phyloP scores from a whole-genome alignment of 1,139 yeast species.

The Protomyces inouyei region DNA sequence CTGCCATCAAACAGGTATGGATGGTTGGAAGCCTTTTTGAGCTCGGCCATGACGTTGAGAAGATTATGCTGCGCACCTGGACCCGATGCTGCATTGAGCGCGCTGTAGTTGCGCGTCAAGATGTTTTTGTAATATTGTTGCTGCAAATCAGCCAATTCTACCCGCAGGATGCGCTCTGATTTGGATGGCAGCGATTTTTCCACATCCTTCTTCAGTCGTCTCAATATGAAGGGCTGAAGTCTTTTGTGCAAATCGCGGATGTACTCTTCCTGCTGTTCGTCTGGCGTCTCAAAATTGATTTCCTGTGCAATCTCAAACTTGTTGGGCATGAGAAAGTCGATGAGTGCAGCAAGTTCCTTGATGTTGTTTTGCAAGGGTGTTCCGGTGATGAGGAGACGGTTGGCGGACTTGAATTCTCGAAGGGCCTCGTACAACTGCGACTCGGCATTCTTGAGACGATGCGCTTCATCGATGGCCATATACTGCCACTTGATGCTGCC shows the following conservation, averaged over 20 bases:
- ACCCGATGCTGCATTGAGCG: constrained; percentile 76
- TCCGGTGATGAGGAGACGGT: constrained; percentile 89
- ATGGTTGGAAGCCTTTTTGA: constrained; percentile 94
- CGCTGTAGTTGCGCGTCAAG: constrained; percentile 82
- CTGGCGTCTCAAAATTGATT: constrained; percentile 87
- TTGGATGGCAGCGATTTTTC: constrained; percentile 94
- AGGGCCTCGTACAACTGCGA: constrained; percentile 87
- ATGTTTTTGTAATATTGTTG: constrained; percentile 93
- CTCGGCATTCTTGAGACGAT: constrained; percentile 89
- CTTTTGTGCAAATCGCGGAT: constrained; percentile 78
- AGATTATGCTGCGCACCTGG: constrained; percentile 77
- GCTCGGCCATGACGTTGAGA: constrained; percentile 86
- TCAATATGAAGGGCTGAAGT: constrained; percentile 82
- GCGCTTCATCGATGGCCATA: constrained; percentile 97
- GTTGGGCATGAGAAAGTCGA: constrained; percentile 95
- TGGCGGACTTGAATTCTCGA: constrained; percentile 72
- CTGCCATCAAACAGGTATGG: constrained; percentile 94
- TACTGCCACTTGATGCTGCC: constrained; percentile 92
- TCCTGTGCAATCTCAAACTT: constrained; percentile 83
- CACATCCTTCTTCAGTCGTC: constrained; percentile 93
- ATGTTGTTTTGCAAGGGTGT: constrained; percentile 96
- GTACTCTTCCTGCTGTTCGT: constrained; percentile 78
- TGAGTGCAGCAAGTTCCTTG: constrained; percentile 89
- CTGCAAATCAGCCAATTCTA: constrained; percentile 89
- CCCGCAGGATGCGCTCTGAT: constrained; percentile 89